Percentiles rank a stretch among this genome's conserved stretches.
phyloP scores from a whole-genome alignment of 768 basidiomycete genomes.

The Gelatoporia subvermispora region DNA sequence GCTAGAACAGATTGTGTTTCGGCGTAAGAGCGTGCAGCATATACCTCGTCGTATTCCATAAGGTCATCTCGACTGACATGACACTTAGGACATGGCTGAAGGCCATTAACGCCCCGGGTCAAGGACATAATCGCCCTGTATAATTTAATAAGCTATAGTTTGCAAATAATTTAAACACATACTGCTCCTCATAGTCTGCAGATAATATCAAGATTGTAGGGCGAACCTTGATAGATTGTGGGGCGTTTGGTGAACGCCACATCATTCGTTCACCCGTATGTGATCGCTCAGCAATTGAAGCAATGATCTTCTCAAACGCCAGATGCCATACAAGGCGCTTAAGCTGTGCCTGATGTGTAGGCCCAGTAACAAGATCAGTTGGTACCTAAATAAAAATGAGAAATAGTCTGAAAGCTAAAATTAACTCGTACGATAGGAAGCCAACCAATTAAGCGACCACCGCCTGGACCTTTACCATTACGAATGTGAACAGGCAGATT shows the following conservation, averaged over 20 bases:
- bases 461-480: constrained; percentile 4
- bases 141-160: neutral
- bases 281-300: constrained; percentile 2
- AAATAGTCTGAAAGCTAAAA: neutral
- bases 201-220: constrained; percentile 36
- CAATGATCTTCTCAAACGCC: neutral
- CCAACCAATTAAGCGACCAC: constrained; percentile 5
- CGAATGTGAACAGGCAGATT: constrained; percentile 8
- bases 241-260: constrained; percentile 19
- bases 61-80: neutral
- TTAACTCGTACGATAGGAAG: neutral
- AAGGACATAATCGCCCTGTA: constrained; percentile 7
- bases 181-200: constrained; percentile 45
- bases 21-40: neutral
- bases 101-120: constrained; percentile 3
- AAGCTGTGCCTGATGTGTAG: neutral
- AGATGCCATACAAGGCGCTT: constrained; percentile 5
- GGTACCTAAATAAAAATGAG: neutral
- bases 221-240: constrained; percentile 23
- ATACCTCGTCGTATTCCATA: neutral
- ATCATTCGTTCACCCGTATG: constrained; percentile 10
- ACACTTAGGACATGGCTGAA: constrained; percentile 6
- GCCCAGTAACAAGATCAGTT: neutral
- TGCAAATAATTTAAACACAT: constrained; percentile 14
- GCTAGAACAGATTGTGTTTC: neutral